Base-by-base conservation (phyloP, 768 basidiomycete genomes). In the Hortiboletus flavorubellus region DNA sequence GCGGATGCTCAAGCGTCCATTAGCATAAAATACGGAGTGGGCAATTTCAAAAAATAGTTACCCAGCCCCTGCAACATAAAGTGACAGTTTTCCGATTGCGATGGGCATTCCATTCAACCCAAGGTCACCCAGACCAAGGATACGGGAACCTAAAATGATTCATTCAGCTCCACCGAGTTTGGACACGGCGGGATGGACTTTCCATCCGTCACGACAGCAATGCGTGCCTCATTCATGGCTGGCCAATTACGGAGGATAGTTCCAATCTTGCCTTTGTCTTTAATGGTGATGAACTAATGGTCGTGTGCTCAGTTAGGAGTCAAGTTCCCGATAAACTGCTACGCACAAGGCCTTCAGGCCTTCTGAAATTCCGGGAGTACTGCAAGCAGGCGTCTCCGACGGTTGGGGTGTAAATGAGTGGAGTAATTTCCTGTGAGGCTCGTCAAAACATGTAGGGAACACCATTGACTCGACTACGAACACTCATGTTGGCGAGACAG, bases 171-270 rank as follows among this genome's bases (percentile, higher is more conserved):
- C 45, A 35, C 14, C 3, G 8, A 15, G 29, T 37, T 15, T n/a
- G 10, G 8, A 56, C 11, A 16, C 10, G 26, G 18, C 16, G 12
- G 8, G 18, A 44, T 12, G 18, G 33, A 67, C 78, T 56, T 62
- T 76, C 93, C 94, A 71, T 96, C 94, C 0, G 94, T 97, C 29
- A 97, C 93, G 39, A 98, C 94, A 48, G 85, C 83, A 59, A 97
- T 95, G 34, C 91, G 82, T n/a, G 90, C 87, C 39, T 90, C 83
- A 48, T 85, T 78, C 55, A 83, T 72, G 56, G 77, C 81, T 3
- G 87, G 84, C 87, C 89, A 93, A 63, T 85, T 86, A 46, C 74
- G 72, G 38, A 95, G 73, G 54, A 95, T 81, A 54, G 76, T 69
- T 37, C 82, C 76, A 63, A 95, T 87, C 38, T 81, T 86, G 43